A percentile compares a stretch with the other conserved stretches of the same genome.
These are phyloP conservation scores for Capsicum chinense DNA, from an alignment of 257 asterid species.

Conservation along the genomic window DNA sequence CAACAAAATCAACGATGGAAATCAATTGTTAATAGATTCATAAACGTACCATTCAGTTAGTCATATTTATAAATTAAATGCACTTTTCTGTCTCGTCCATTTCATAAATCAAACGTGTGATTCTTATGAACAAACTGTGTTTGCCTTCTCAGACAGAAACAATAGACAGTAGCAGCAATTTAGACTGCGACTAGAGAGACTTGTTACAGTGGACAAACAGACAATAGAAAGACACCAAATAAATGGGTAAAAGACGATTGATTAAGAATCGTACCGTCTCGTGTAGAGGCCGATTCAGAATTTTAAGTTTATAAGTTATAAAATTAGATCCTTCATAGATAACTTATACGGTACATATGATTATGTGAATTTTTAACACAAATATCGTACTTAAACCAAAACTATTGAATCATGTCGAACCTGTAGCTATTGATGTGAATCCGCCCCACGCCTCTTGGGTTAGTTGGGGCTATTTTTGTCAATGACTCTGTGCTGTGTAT, in stretches of 20 bases:
- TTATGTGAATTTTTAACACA: neutral
- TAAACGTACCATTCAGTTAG: neutral
- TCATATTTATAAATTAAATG: constrained; percentile 4
- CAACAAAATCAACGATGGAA: neutral
- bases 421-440: too few relatives aligned
- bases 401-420: neutral
- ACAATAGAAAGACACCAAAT: neutral
- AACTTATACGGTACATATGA: neutral
- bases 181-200: neutral
- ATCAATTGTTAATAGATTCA: neutral
- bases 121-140: neutral
- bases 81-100: neutral
- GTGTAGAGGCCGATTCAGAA: neutral
- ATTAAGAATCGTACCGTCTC: neutral
- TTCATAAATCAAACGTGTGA: neutral
- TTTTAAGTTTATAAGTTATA: neutral
- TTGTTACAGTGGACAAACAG: neutral
- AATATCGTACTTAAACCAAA: neutral
- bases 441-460: neutral
- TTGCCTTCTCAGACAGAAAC: neutral
- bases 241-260: neutral
- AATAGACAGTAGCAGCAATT: neutral
- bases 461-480: neutral
- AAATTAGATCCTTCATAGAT: neutral
- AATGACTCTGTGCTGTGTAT: neutral